Base-by-base conservation (phyloP, 495 filamentous ascomycete species). In the Cercophora newfieldiana region DNA sequence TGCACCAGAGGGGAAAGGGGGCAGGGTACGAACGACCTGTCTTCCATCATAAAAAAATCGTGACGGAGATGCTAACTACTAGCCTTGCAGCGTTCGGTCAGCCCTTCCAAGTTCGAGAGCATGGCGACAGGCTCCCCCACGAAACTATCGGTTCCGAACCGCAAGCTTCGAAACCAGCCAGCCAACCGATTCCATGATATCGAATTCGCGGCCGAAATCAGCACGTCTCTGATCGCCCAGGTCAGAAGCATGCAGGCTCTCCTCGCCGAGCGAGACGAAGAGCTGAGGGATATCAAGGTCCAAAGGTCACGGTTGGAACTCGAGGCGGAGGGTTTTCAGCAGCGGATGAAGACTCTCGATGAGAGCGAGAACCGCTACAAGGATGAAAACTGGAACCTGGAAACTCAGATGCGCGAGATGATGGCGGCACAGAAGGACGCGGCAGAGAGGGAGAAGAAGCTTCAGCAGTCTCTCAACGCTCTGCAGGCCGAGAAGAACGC, bases 371-470 rank as follows among this genome's bases (percentile, higher is more conserved):
- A 93, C 74, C 87, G 91, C 19, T 96, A 94, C 76, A 98, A 97
- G 75, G 95, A 99, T 72, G 94, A 97, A 74, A 99, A 98, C 72
- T 99, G 95, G 95, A 91, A 89, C 66, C 83, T 99, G 50, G 95
- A 97, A 77, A 93, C 93, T 1, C 89, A 90, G 69, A 86, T 92
- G 26, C 95, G 96, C 63, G 93, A 97, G 60, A 80, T 93, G 26
- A 82, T 89, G 66, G 85, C 90, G 7, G 77, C 83, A 18, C 81
- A 85, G 53, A 89, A 86, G 71, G 93, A 95, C 10, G 84, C 89
- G 0, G 82, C 87, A 7, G 91, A 92, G 69, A 88, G 89, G 59
- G 93, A 97, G 76, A 88, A 89, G 68, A 89, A 89, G 75, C 82
- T 97, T n/a, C 86, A 82, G 57, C 89, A 91, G 69, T 81, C 79